A percentile compares a stretch with the other conserved stretches of the same genome.
Evolutionary conservation across 495 filamentous ascomycete genomes (phyloP).

Genomic region (Recurvomyces mirabilis): DNA sequence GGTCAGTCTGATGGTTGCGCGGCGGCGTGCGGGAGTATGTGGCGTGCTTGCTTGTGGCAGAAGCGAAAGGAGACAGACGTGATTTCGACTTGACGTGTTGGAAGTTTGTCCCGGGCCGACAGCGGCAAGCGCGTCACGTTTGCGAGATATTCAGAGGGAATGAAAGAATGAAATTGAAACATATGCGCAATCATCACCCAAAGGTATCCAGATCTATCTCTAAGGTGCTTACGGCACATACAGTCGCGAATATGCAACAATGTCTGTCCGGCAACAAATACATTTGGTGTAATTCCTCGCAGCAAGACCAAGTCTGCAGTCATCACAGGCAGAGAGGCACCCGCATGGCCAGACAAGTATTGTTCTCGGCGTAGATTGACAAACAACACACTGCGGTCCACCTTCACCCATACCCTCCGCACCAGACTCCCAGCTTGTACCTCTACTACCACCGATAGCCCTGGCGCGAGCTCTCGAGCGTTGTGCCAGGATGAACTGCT

Average conservation of each 20-base stretch:
- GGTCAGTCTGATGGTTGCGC: conserved; percentile 25
- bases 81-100: conserved; percentile 1
- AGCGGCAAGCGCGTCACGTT: no score
- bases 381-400: conserved; percentile 87
- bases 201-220: conserved; percentile 2
- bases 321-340: conserved; percentile 87
- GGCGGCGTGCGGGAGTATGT: conserved; percentile 7
- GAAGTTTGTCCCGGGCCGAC: no score
- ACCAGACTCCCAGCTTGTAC: conserved; percentile 49
- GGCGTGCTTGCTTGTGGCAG: no score
- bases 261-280: conserved; percentile 80
- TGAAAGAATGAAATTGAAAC: no score
- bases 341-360: conserved; percentile 95
- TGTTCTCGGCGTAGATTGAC: conserved; percentile 73
- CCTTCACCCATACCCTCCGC: conserved; percentile 58
- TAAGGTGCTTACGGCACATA: conserved; percentile 76
- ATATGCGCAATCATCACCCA: not conserved
- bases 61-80: conserved; percentile 1
- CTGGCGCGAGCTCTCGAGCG: conserved; percentile 25
- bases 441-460: conserved; percentile 9
- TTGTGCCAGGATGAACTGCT: conserved; percentile 57
- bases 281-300: conserved; percentile 96
- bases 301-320: conserved; percentile 83
- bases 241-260: conserved; percentile 75
- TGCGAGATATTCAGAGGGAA: no score